These are phyloP conservation scores for Phytopythium oedochilum DNA, from an alignment of 352 stramenopile genomes.

Conservation along the genomic window DNA sequence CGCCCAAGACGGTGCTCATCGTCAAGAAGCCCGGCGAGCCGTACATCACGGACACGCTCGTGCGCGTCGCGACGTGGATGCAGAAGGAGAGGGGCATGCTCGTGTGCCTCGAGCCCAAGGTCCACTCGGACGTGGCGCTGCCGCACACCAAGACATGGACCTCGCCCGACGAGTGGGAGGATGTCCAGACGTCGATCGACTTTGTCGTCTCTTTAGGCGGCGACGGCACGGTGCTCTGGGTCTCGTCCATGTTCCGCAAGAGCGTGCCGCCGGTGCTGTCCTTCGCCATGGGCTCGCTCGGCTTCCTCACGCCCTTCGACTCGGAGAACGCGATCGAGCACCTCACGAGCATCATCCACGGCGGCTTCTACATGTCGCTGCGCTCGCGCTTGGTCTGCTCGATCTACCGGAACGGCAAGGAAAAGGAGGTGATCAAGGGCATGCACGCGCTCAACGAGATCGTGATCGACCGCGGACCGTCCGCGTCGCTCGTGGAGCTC, in stretches of 20 bases:
- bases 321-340: conserved; percentile 59
- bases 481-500: conserved; percentile 90
- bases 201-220: conserved; percentile 93
- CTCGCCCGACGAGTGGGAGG: conserved; percentile 52
- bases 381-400: conserved; percentile 69
- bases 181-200: conserved; percentile 80
- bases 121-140: conserved; percentile 65
- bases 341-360: conserved; percentile 68
- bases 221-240: conserved; percentile 92
- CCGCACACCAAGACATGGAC: conserved; percentile 59
- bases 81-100: conserved; percentile 65
- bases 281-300: conserved; percentile 93
- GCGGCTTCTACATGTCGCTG: conserved; percentile 82
- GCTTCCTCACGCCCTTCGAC: conserved; percentile 96
- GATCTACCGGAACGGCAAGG: conserved; percentile 60
- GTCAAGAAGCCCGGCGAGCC: conserved; percentile 89
- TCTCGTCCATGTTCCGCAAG: conserved; percentile 83
- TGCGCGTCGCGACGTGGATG: conserved; percentile 65
- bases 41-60: conserved; percentile 65
- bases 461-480: conserved; percentile 94
- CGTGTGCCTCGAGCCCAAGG: conserved; percentile 66
- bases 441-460: conserved; percentile 98
- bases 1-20: conserved; percentile 75
- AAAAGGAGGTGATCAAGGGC: conserved; percentile 41
- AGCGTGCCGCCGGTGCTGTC: conserved; percentile 94